Base-by-base conservation (phyloP, 495 filamentous ascomycete species). In the Geoglossum glabrum region DNA sequence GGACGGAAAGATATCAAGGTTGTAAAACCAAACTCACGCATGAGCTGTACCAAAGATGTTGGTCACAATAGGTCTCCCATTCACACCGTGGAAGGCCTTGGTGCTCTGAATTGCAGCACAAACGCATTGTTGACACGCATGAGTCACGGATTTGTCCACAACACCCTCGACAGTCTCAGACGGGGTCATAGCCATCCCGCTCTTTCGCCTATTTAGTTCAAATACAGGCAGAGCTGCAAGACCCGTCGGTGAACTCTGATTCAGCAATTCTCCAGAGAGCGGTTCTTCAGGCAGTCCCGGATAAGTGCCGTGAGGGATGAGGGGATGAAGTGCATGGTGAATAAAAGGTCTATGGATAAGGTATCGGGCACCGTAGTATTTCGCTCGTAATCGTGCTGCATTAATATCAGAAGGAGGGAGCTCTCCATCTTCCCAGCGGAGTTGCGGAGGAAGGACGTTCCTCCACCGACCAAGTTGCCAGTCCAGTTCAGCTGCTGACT, bases 21-120 rank as follows among this genome's bases (percentile, higher is more conserved):
- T 10, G 31, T 56, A 50, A 51, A 38, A 19, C 19, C 49, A 15
- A 54, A 79, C 88, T 80, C 88, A 96, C 89, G 90, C 90, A 75
- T 95, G 90, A 61, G 89, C 84, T 11, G 90, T 97, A 25, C 90
- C 90, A 68, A 93, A 93, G 27, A 95, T 86, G 64, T 95, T 96
- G 9, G 90, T 97, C 47, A 95, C 80, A 31, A 95, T 81, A 28
- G 84, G 80, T 5, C 90, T 50, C 21, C 92, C 80, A 76, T 95
- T 68, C 13, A 67, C 64, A 36, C 81, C 80, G 70, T 95, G 86
- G 64, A 97, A 94, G 0, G 89, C 86, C 58, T 76, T 75, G 0
- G 90, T 96, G 66, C 89, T 95, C 61, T 79, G 69, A n/a, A 92
- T 79, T 4, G 92, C 81, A 8, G 86, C 85, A 25, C 78, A 67